Evolutionary conservation across 768 basidiomycete species (phyloP).

Genomic region (Lactarius pseudohatsudake): DNA sequence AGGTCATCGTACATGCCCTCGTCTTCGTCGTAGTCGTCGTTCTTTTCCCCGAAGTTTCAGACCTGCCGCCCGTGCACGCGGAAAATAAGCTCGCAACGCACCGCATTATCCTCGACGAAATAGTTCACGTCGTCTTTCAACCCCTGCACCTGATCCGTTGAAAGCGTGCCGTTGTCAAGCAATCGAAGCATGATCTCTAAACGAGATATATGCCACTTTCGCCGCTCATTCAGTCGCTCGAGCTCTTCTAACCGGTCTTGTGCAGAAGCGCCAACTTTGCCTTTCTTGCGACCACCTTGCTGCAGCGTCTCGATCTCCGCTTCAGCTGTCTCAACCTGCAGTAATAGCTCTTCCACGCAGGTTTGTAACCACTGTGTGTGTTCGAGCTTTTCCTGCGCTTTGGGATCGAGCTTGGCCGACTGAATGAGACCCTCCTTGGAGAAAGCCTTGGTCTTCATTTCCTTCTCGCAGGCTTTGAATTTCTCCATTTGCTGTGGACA

Average conservation of each 20-base stretch:
- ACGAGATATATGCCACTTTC: constrained; percentile 92
- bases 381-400: constrained; percentile 95
- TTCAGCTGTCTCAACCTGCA: constrained; percentile 92
- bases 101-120: constrained; percentile 94
- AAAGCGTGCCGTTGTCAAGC: constrained; percentile 88
- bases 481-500: constrained; percentile 97
- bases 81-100: constrained; percentile 44
- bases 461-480: constrained; percentile 99
- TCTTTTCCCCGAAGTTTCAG: constrained; percentile 47
- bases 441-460: constrained; percentile 99
- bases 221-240: constrained; percentile 86
- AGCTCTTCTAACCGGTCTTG: constrained; percentile 79
- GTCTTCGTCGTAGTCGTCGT: constrained; percentile 96
- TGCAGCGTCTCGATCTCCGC: constrained; percentile 91
- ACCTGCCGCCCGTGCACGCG: background rate
- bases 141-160: constrained; percentile 73
- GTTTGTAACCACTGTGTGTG: constrained; percentile 82
- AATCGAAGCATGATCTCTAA: constrained; percentile 92
- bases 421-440: constrained; percentile 97
- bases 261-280: constrained; percentile 61
- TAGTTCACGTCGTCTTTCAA: constrained; percentile 95
- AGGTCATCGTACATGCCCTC: constrained; percentile 98
- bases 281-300: constrained; percentile 77
- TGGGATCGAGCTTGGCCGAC: constrained; percentile 92
- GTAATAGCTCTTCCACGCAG: constrained; percentile 86